Evolutionary conservation across 257 asterid genomes (phyloP), one percentile per base, ranked within the genome.

Genomic region (Cruciata laevipes): DNA sequence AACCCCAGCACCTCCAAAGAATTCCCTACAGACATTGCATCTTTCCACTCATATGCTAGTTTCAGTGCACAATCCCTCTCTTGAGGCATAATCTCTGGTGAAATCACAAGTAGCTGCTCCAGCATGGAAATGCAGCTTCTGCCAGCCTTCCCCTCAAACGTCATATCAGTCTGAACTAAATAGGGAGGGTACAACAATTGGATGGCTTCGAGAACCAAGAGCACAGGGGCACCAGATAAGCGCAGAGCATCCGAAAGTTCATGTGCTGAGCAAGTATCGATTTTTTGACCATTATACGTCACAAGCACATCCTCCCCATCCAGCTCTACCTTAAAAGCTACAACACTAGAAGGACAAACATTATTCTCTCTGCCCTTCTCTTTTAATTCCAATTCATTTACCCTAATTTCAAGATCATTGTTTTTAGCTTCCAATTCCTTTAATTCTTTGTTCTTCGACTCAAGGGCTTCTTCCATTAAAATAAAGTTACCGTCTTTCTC

Each of bases 271-370:
- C 71, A 80, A 71, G 79, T 40, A 69, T 82, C 80, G 57, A 75
- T 81, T 71, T 67, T 73, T 32, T 69, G 79, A 71, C 78, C 88
- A 42, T 80, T 81, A 52, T 84, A 44, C 44, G 76, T 76, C 74
- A 77, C 75, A 38, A 77, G 94, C 77, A 84, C 63, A 61, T 75
- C 71, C 63, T 65, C 78, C 33, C 88, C 86, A 70, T 84, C 84
- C 84, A 82, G 78, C 57, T 74, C 78, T 66, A 81, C 69, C 13
- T 35, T 63, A 44, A 77, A 75, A 71, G 61, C 75, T 18, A 71
- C 56, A 32, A 25, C 67, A 49, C 61, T 30, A 66, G 71, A 75
- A 65, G 62, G 47, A 5, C 35, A 51, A 64, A 10, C 18, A 56
- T 14, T 27, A 58, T 65, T 78, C 81, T 82, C 81, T 64, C 24